Percentiles rank a stretch among this genome's conserved stretches.
phyloP scores from a whole-genome alignment of 257 asterid genomes.

The Nicotiana undulata region DNA sequence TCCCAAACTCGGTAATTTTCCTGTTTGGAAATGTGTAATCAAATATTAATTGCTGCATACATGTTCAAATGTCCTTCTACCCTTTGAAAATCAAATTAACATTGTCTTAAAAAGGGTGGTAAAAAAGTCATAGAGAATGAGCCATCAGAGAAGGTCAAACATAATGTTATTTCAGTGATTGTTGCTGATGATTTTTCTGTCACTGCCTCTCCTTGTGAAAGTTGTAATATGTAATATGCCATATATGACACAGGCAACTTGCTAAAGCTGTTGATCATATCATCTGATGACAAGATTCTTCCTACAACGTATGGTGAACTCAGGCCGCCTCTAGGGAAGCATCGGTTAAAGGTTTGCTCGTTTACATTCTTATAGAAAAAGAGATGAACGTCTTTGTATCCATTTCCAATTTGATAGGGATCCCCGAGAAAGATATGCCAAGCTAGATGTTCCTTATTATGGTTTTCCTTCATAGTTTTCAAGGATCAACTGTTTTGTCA shows the following conservation, averaged over 20 bases:
- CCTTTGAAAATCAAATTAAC: not conserved
- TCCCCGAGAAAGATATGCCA: not conserved
- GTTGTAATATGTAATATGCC: not conserved
- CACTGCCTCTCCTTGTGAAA: not conserved
- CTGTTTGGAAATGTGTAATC: not conserved
- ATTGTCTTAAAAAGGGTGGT: not conserved
- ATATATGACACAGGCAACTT: slow-evolving; percentile 56
- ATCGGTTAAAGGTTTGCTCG: slow-evolving; percentile 74
- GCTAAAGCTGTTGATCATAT: slow-evolving; percentile 60
- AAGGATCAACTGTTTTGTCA: slow-evolving; percentile 1
- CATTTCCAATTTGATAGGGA: not conserved
- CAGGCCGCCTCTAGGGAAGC: slow-evolving; percentile 95
- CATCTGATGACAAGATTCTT: slow-evolving; percentile 65
- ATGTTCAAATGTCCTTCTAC: not conserved
- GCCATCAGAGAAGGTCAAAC: not conserved
- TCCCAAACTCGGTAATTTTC: slow-evolving; percentile 69
- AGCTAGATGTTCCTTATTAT: not conserved
- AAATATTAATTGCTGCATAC: not conserved
- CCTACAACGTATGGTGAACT: slow-evolving; percentile 87
- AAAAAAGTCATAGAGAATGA: not conserved
- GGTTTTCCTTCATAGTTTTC: not conserved
- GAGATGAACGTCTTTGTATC: not conserved
- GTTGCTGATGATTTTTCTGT: slow-evolving; percentile 2
- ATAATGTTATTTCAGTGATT: not conserved
- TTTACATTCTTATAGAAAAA: not conserved